Percentiles rank a stretch among this genome's conserved stretches.
These are phyloP conservation scores for Kuraishia ogatae DNA, from an alignment of 805 yeast genomes.

Conservation along the genomic window DNA sequence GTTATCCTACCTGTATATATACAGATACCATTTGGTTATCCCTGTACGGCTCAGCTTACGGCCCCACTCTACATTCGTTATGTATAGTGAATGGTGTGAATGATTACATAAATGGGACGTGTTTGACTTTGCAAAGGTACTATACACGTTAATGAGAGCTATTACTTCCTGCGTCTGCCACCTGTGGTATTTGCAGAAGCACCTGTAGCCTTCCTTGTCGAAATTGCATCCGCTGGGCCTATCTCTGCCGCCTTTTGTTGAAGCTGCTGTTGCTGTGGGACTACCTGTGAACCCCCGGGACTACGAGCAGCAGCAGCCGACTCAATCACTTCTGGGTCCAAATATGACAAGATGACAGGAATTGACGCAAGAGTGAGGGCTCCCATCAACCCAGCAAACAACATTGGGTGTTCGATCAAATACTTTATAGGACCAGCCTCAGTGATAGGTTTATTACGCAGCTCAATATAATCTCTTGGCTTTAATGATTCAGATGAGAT, in stretches of 20 bases:
- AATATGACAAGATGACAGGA: slow-evolving; percentile 15
- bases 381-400: slow-evolving; percentile 3
- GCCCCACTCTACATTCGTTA: no score
- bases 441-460: slow-evolving; percentile 7
- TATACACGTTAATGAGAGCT: no score
- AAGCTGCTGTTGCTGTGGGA: neutral
- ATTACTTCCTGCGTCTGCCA: neutral
- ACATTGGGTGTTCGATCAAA: slow-evolving; percentile 12
- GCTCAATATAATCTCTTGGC: slow-evolving; percentile 11
- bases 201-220: neutral
- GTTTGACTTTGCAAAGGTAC: no score
- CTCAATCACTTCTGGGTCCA: slow-evolving; percentile 19
- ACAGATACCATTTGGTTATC: no score
- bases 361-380: slow-evolving; percentile 8
- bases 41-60: no score
- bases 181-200: neutral
- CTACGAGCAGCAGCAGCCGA: slow-evolving; percentile 11
- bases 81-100: no score
- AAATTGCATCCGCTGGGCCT: neutral
- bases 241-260: neutral
- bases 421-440: slow-evolving; percentile 12
- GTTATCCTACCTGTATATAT: no score
- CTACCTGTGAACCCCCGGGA: neutral
- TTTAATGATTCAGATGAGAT: slow-evolving; percentile 5
- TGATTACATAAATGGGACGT: no score